Evolutionary conservation across 495 filamentous ascomycete genomes (phyloP).

Genomic region (Massariosphaeria phaeospora): DNA sequence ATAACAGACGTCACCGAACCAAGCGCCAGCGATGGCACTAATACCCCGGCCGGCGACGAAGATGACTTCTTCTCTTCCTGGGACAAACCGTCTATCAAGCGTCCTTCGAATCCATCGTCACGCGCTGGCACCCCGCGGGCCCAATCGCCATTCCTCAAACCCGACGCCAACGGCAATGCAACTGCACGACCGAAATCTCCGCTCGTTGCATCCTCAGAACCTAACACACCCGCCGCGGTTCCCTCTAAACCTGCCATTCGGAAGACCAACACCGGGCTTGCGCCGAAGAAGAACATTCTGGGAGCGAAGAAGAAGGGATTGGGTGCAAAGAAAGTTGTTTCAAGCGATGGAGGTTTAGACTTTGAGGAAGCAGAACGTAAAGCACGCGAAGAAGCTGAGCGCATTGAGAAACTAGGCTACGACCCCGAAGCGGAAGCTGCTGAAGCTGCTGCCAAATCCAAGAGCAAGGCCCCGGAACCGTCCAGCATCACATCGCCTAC

Average conservation of each 20-base stretch:
- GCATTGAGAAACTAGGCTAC: constrained; percentile 97
- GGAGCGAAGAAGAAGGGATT: constrained; percentile 93
- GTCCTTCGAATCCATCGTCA: constrained; percentile 88
- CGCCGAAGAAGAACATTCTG: constrained; percentile 86
- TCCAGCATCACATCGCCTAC: constrained; percentile 63
- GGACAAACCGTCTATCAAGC: constrained; percentile 97
- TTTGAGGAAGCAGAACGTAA: constrained; percentile 97
- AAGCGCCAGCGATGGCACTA: constrained; percentile 53
- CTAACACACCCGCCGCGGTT: constrained; percentile 55
- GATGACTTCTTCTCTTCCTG: constrained; percentile 98
- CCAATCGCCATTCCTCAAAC: constrained; percentile 82
- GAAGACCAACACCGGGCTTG: constrained; percentile 57
- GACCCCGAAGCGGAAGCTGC: constrained; percentile 76
- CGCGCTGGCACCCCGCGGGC: constrained; percentile 82
- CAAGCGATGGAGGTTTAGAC: constrained; percentile 69
- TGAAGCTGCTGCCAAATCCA: constrained; percentile 40
- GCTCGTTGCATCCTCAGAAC: constrained; percentile 52
- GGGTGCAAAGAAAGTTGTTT: constrained; percentile 79
- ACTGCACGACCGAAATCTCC: constrained; percentile 73
- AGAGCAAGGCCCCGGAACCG: constrained; percentile 7
- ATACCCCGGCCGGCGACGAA: constrained; percentile 68
- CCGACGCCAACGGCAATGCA: constrained; percentile 64
- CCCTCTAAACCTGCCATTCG: constrained; percentile 71
- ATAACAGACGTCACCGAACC: constrained; percentile 69
- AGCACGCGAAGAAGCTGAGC: constrained; percentile 94